A percentile compares a stretch with the other conserved stretches of the same genome.
Evolutionary conservation across 2,329 filamentous ascomycete genomes (phyloP).

Genomic region (Ceratocystis diversiconidia): DNA sequence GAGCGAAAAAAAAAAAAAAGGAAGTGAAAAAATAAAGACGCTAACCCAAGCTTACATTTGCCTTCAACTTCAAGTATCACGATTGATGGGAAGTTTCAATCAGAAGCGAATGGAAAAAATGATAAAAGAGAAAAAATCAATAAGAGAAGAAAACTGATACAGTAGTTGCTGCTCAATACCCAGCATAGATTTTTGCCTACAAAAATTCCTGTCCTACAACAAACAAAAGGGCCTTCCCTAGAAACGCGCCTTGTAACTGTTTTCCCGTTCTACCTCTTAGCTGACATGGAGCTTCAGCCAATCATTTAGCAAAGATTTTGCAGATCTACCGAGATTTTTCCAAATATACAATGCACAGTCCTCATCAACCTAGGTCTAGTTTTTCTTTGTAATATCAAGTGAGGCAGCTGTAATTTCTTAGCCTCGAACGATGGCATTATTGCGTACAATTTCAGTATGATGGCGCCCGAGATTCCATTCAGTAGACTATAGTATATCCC

Average conservation of each 20-base stretch:
- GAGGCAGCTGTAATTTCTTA: neutral
- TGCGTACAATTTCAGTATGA: neutral
- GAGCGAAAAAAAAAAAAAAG: neutral
- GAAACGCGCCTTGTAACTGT: neutral
- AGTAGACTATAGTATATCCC: neutral
- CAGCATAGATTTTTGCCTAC: neutral
- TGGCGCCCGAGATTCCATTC: neutral
- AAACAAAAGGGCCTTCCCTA: neutral
- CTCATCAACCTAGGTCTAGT: too few relatives aligned
- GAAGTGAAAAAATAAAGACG: neutral
- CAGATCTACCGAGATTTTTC: neutral
- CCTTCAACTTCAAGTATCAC: neutral
- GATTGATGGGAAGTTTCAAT: neutral
- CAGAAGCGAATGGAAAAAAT: neutral
- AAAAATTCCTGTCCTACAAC: constrained; percentile 6
- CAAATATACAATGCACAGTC: neutral
- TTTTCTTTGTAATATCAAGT: too few relatives aligned
- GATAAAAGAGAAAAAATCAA: neutral
- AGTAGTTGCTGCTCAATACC: neutral
- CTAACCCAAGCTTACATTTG: neutral
- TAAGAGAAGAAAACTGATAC: neutral
- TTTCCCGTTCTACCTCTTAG: neutral
- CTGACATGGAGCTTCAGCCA: neutral
- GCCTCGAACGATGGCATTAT: neutral
- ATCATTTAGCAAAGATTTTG: neutral